Conservation (phyloP, 177 flowering plant species). For the Vitis hybrid region DNA sequence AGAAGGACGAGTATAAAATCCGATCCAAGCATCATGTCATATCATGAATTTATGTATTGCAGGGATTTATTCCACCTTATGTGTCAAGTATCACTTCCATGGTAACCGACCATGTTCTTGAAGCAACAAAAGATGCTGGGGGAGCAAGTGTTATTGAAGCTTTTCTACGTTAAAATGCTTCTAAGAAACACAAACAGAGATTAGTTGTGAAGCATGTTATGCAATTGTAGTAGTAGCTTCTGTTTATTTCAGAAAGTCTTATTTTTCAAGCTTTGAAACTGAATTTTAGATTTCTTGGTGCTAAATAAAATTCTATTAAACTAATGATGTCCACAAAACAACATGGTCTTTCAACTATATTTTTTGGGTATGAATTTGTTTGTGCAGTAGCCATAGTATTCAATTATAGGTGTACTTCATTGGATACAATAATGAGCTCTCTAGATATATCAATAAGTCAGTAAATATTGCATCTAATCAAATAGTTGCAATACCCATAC, state of each 20-base stretch:
- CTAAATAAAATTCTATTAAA: no score
- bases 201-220: slow-evolving; percentile 60
- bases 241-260: neutral
- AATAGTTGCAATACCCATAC: no score
- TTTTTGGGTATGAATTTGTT: no score
- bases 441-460: no score
- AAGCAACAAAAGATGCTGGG: slow-evolving; percentile 56
- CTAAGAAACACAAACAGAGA: slow-evolving; percentile 65
- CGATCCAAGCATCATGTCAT: neutral
- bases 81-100: slow-evolving; percentile 60
- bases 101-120: slow-evolving; percentile 59
- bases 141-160: slow-evolving; percentile 79
- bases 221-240: neutral
- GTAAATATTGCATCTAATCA: no score
- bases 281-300: no score
- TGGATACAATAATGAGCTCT: no score
- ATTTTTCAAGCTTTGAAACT: no score
- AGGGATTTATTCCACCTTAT: slow-evolving; percentile 69
- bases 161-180: slow-evolving; percentile 66
- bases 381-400: no score
- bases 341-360: no score
- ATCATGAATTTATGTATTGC: slow-evolving; percentile 14
- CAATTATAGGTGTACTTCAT: no score
- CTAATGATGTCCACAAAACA: no score
- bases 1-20: slow-evolving; percentile 64